Conservation (phyloP, 306 rosid genomes). For the Betula pendula region DNA sequence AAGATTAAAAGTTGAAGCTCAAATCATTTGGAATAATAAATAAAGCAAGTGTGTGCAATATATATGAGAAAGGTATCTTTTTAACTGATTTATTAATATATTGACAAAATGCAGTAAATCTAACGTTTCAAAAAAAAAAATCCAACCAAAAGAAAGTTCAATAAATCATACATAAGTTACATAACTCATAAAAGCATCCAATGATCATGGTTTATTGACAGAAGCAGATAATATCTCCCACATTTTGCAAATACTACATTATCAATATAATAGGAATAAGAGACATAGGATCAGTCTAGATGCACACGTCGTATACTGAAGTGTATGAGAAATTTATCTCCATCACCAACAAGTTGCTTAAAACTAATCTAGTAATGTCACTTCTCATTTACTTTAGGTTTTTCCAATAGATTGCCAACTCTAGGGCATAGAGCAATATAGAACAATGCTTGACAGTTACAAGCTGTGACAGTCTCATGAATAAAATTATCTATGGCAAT, state of each 20-base stretch:
- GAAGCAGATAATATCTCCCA: not conserved
- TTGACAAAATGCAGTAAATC: slow-evolving; percentile 12
- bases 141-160: not conserved
- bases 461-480: not conserved
- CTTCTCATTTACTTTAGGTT: not conserved
- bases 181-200: not conserved
- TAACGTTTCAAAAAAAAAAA: not conserved
- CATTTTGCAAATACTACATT: not conserved
- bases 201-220: not conserved
- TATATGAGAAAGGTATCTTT: not conserved
- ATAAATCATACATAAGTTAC: not conserved
- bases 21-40: not conserved
- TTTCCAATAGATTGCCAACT: not conserved
- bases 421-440: not conserved
- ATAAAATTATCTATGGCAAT: not conserved
- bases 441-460: slow-evolving; percentile 1
- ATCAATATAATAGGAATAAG: not conserved
- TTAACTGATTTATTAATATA: slow-evolving; percentile 1
- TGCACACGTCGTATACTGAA: not conserved
- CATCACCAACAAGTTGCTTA: not conserved
- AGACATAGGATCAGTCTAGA: not conserved
- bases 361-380: not conserved
- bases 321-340: not conserved
- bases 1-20: not conserved
- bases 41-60: not conserved